These are phyloP conservation scores for Nicotiana knightiana DNA, from an alignment of 257 asterid genomes.

Conservation along the genomic window DNA sequence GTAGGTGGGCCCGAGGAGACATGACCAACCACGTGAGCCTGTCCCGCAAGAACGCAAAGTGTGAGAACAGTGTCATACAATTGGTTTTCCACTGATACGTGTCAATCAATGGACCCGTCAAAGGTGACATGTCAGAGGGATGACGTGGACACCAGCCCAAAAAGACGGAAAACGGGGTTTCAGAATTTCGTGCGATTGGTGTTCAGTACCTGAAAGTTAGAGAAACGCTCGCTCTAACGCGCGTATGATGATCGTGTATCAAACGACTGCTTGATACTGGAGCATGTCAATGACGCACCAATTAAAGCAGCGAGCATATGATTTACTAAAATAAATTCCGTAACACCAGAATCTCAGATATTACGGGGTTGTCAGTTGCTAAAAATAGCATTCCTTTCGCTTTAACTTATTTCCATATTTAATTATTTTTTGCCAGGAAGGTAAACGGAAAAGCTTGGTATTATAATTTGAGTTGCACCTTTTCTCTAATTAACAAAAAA, in stretches of 20 bases:
- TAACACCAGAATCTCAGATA: not conserved
- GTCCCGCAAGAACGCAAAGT: constrained; percentile 29
- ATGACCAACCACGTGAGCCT: constrained; percentile 70
- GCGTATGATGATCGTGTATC: not conserved
- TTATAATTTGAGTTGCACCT: not conserved
- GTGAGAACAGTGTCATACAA: not conserved
- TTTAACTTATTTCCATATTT: not conserved
- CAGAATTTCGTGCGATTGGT: constrained; percentile 1
- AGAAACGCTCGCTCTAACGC: not conserved
- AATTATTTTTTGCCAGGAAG: not conserved
- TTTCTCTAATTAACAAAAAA: not conserved
- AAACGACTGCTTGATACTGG: not conserved
- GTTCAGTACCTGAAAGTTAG: constrained; percentile 22
- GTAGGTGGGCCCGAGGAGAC: constrained; percentile 48
- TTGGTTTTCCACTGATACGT: constrained; percentile 15
- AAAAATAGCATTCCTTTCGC: constrained; percentile 13
- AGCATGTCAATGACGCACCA: not conserved
- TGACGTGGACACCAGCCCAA: constrained; percentile 16
- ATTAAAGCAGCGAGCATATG: not conserved
- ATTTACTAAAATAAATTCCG: not conserved
- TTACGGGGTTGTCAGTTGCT: constrained; percentile 9
- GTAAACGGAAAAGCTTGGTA: not conserved
- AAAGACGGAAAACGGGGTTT: constrained; percentile 6
- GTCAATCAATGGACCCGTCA: constrained; percentile 11
- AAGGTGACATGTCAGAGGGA: constrained; percentile 9